Evolutionary conservation across 306 rosid genomes (phyloP).

Genomic region (Castanospermum australe): DNA sequence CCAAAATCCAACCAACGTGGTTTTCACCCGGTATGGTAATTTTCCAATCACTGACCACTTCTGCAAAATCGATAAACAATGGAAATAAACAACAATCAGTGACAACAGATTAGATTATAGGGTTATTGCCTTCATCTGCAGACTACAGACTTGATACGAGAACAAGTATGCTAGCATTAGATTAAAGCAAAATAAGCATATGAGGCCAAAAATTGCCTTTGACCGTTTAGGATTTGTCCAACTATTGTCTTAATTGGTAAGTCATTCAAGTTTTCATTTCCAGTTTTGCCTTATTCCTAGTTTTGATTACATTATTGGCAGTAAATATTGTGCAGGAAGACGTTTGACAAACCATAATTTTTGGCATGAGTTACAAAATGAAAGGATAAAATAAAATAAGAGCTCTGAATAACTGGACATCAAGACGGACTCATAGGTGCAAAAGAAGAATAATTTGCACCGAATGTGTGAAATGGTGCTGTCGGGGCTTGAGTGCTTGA

Average conservation of each 20-base stretch:
- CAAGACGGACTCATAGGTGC: background rate
- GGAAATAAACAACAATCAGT: conserved; percentile 19
- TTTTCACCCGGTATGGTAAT: conserved; percentile 87
- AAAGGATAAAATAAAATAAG: background rate
- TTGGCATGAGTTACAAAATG: background rate
- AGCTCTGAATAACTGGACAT: background rate
- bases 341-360: background rate
- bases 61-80: conserved; percentile 49
- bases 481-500: conserved; percentile 6
- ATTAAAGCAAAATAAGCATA: conserved; percentile 10
- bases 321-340: background rate
- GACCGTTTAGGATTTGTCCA: background rate
- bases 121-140: background rate
- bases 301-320: background rate
- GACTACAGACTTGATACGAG: background rate
- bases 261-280: background rate
- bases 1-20: conserved; percentile 85
- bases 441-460: background rate
- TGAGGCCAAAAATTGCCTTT: too few species aligned
- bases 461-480: background rate
- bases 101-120: conserved; percentile 6
- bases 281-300: background rate
- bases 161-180: conserved; percentile 1
- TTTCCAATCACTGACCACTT: conserved; percentile 88
- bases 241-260: background rate